These are phyloP conservation scores for Moniliophthora roreri DNA, from an alignment of 1,284 basidiomycete genomes.

Conservation along the genomic window DNA sequence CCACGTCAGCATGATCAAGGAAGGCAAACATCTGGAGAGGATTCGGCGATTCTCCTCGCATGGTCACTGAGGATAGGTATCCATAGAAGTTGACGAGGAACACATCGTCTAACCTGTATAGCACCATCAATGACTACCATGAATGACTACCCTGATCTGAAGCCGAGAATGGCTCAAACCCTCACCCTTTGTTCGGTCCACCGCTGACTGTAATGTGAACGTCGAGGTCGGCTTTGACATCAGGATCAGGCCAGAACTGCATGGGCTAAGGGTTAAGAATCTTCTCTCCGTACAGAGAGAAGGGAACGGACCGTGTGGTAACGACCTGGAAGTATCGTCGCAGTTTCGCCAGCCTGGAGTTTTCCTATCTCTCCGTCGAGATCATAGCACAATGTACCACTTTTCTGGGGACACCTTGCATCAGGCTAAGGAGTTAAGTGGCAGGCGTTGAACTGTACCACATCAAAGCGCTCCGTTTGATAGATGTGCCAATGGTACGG, in stretches of 20 bases:
- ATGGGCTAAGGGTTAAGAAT: background rate
- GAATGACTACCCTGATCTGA: background rate
- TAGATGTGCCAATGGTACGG: slow-evolving; percentile 31
- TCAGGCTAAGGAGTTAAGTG: background rate
- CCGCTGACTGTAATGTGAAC: slow-evolving; percentile 26
- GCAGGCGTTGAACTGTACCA: slow-evolving; percentile 15
- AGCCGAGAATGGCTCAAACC: background rate
- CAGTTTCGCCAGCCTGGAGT: slow-evolving; percentile 22
- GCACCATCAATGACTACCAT: background rate
- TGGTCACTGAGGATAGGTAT: slow-evolving; percentile 19
- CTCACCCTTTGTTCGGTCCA: slow-evolving; percentile 26
- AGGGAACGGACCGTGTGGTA: slow-evolving; percentile 24
- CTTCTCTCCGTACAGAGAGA: background rate
- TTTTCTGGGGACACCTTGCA: slow-evolving; percentile 16
- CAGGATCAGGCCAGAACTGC: slow-evolving; percentile 27
- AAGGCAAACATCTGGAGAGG: slow-evolving; percentile 23
- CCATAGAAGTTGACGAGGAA: slow-evolving; percentile 25
- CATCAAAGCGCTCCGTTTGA: slow-evolving; percentile 27
- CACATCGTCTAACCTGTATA: slow-evolving; percentile 19
- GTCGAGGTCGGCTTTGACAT: slow-evolving; percentile 23
- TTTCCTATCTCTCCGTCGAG: slow-evolving; percentile 26
- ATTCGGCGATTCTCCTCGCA: slow-evolving; percentile 17
- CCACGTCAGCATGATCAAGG: slow-evolving; percentile 23
- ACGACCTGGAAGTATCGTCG: slow-evolving; percentile 22
- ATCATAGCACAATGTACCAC: slow-evolving; percentile 25